Evolutionary conservation across 1,139 yeast species (phyloP), one percentile per base, ranked within the genome.

Genomic region (Suhomyces taliae): DNA sequence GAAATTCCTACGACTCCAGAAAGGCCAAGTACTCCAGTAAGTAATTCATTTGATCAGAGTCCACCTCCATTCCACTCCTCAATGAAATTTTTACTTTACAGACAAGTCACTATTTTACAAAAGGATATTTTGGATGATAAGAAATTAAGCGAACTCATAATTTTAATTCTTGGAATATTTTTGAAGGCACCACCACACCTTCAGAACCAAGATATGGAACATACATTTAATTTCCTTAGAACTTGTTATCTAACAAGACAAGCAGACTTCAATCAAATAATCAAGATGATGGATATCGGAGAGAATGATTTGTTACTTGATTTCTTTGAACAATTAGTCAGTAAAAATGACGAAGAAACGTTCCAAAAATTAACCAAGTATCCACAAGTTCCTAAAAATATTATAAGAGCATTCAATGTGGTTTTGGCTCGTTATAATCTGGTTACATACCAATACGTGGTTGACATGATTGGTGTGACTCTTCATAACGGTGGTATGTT

Each of bases 81-180:
- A 1, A 58, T 70, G 27, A 74, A 67, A 45, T 58, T 57, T 39
- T 44, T 76, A 44, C 66, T 80, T 34, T 79, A 78, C 49, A 66
- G 78, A 35, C 84, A 79, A 53, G 66, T 71, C 15, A 60, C 69
- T 1, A 58, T 78, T 10, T 68, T 79, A 46, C 62, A 65, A 11
- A 58, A 55, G 7, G 72, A 66, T 2, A 60, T 67, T 1, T 53
- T 77, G 27, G 60, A 62, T 34, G 61, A 61, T 45, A 65, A 64
- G 34, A 66, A 64, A 34, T 50, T 74, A 10, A 62, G 70, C 1
- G 63, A 65, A 34, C 48, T 76, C 5, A 53, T 77, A 7, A 60
- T 61, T 7, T 50, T 72, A 4, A 40, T 74, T 1, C 47, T 74
- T 40, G 78, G 76, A 0, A 50, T 50, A 11, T 64, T 64, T 33